Conservation (phyloP, 176 grass and related monocot genomes). For the Ensete glaucum region DNA sequence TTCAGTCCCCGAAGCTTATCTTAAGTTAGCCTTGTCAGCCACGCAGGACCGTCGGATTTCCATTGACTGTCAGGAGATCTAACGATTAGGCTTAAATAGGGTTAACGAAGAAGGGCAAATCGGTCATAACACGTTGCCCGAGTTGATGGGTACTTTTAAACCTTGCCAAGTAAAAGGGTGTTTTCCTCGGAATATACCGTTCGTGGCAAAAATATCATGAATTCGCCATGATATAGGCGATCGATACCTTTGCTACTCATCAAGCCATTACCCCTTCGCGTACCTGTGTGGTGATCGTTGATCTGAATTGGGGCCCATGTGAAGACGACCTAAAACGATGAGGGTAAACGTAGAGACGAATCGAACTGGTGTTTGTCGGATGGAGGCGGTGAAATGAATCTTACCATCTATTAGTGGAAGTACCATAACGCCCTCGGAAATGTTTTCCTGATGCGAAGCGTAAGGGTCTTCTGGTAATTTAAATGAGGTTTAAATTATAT, state of each 20-base stretch:
- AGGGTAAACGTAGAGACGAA: not conserved
- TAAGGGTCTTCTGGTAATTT: too few relatives aligned
- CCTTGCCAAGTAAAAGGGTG: too few relatives aligned
- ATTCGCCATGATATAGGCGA: too few relatives aligned
- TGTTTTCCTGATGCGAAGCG: not conserved
- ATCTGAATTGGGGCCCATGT: too few relatives aligned
- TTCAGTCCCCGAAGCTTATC: not conserved
- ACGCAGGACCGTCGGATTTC: not conserved
- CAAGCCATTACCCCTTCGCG: fast-evolving
- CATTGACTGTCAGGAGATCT: not conserved
- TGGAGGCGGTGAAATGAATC: too few relatives aligned
- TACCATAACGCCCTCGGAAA: not conserved
- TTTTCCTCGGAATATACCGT: not conserved
- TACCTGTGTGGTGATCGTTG: too few relatives aligned
- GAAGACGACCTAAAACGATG: too few relatives aligned
- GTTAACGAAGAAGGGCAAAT: not conserved
- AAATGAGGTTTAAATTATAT: too few relatives aligned
- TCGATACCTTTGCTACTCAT: too few relatives aligned
- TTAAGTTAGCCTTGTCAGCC: not conserved
- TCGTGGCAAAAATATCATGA: not conserved
- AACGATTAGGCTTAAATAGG: not conserved
- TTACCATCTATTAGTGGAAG: too few relatives aligned
- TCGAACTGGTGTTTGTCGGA: too few relatives aligned
- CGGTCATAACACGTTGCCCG: not conserved
- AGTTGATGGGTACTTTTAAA: too few relatives aligned